A percentile compares a stretch with the other conserved stretches of the same genome.
Evolutionary conservation across 2,329 filamentous ascomycete species (phyloP).

Genomic region (Hypoxylon sp.): DNA sequence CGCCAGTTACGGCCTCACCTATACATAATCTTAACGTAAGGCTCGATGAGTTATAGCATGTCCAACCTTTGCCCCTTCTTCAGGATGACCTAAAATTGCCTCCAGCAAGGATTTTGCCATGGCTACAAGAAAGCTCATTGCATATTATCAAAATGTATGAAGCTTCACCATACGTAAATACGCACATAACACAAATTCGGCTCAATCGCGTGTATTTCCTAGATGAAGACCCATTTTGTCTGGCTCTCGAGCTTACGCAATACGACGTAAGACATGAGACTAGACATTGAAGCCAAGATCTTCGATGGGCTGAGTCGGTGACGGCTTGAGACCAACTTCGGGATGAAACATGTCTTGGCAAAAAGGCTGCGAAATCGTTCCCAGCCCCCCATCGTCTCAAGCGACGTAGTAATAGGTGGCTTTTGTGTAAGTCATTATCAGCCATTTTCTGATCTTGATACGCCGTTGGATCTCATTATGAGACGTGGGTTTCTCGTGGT

Average conservation of each 20-base stretch:
- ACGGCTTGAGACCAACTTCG: conserved; percentile 13
- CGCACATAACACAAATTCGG: not conserved
- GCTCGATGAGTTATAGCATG: no score
- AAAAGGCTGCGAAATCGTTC: conserved; percentile 14
- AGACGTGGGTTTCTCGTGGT: conserved; percentile 11
- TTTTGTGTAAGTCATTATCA: not conserved
- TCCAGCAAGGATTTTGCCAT: not conserved
- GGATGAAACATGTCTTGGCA: conserved; percentile 42
- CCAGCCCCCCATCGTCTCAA: conserved; percentile 14
- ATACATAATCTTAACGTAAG: no score
- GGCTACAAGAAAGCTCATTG: not conserved
- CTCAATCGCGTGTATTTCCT: not conserved
- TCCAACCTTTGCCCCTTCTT: not conserved
- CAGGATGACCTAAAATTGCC: not conserved
- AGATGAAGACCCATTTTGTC: not conserved
- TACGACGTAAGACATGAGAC: conserved; percentile 30
- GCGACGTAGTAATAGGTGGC: not conserved
- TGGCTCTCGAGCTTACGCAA: conserved; percentile 28
- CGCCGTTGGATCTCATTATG: not conserved
- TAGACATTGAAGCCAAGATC: conserved; percentile 33
- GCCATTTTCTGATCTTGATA: not conserved
- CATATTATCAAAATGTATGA: not conserved
- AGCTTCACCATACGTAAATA: not conserved
- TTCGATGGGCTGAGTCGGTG: conserved; percentile 17
- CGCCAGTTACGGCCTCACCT: no score